A percentile compares a stretch with the other conserved stretches of the same genome.
Conservation (phyloP, 192 early-diverging fungal genomes). For the Coemansia sp. region DNA sequence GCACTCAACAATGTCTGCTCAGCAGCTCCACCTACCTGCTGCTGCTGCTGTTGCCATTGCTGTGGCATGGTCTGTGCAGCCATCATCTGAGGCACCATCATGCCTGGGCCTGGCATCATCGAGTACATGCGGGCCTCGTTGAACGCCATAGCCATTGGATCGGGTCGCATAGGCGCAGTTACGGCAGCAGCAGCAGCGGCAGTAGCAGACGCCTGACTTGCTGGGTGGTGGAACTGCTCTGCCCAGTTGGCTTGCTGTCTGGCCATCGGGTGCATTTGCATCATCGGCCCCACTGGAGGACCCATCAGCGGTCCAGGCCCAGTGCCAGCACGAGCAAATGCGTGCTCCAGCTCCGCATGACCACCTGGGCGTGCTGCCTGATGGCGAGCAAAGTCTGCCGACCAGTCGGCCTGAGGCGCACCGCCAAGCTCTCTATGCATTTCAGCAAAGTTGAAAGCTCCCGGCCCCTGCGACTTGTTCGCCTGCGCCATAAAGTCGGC, state of each 20-base stretch:
- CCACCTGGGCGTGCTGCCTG: conserved; percentile 27
- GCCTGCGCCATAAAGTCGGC: conserved; percentile 28
- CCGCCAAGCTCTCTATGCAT: conserved; percentile 69
- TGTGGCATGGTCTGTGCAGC: conserved; percentile 22
- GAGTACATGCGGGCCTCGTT: conserved; percentile 60
- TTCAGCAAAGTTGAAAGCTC: conserved; percentile 68
- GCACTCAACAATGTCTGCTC: conserved; percentile 35
- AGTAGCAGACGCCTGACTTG: conserved; percentile 9
- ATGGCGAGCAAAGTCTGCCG: conserved; percentile 68
- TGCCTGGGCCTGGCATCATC: conserved; percentile 40
- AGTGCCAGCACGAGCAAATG: conserved; percentile 26
- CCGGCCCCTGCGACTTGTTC: conserved; percentile 17
- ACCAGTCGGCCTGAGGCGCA: conserved; percentile 60
- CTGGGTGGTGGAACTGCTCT: conserved; percentile 54
- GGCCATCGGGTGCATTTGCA: conserved; percentile 46
- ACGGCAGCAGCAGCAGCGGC: conserved; percentile 16
- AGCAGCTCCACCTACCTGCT: conserved; percentile 36
- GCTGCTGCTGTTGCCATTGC: conserved; percentile 25
- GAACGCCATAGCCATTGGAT: conserved; percentile 62
- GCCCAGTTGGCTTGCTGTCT: conserved; percentile 47
- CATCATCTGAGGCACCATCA: conserved; percentile 28
- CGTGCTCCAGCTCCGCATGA: conserved; percentile 50
- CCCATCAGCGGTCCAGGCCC: conserved; percentile 8
- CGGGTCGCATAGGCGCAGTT: conserved; percentile 12
- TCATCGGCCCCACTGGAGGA: conserved; percentile 9